Evolutionary conservation across 139 green algal species (phyloP).

Genomic region (Pycnococcus provasolii): DNA sequence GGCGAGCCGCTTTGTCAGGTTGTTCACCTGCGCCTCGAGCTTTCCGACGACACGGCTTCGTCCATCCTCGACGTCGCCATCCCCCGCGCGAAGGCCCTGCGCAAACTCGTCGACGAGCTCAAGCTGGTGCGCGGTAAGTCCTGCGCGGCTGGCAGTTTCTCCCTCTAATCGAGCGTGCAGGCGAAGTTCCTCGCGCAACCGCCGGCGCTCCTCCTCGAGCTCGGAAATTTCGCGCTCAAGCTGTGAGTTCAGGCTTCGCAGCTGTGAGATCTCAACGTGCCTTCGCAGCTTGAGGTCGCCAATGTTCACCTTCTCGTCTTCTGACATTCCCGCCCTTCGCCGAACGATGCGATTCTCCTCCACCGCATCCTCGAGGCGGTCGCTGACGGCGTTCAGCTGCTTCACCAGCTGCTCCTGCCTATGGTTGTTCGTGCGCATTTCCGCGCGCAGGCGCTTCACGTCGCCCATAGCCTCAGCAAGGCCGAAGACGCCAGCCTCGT

Average conservation of each 20-base stretch:
- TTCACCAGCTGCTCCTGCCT: constrained; percentile 14
- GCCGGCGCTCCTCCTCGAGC: constrained; percentile 58
- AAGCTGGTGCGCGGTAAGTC: constrained; percentile 52
- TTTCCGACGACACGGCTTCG: neutral
- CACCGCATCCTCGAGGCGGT: constrained; percentile 10
- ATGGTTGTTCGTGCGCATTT: constrained; percentile 1
- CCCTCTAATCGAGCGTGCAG: constrained; percentile 62
- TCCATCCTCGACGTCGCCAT: neutral
- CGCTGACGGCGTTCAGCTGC: neutral
- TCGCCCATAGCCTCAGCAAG: constrained; percentile 30
- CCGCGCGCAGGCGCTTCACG: constrained; percentile 17
- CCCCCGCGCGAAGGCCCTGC: constrained; percentile 24
- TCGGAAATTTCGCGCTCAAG: constrained; percentile 22
- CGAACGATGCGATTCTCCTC: constrained; percentile 20
- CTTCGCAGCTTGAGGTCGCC: constrained; percentile 12
- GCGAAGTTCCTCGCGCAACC: constrained; percentile 56
- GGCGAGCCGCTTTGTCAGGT: too few species aligned
- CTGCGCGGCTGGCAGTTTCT: constrained; percentile 44
- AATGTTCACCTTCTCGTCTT: constrained; percentile 11
- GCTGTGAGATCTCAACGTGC: constrained; percentile 22
- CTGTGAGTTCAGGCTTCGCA: constrained; percentile 27
- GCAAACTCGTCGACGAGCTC: constrained; percentile 53
- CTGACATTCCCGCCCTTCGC: constrained; percentile 22
- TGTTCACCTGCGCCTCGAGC: too few species aligned
- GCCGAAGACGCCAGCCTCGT: constrained; percentile 27